phyloP scores from a whole-genome alignment of 2,329 filamentous ascomycete genomes.

The Fusarium floridanum region DNA sequence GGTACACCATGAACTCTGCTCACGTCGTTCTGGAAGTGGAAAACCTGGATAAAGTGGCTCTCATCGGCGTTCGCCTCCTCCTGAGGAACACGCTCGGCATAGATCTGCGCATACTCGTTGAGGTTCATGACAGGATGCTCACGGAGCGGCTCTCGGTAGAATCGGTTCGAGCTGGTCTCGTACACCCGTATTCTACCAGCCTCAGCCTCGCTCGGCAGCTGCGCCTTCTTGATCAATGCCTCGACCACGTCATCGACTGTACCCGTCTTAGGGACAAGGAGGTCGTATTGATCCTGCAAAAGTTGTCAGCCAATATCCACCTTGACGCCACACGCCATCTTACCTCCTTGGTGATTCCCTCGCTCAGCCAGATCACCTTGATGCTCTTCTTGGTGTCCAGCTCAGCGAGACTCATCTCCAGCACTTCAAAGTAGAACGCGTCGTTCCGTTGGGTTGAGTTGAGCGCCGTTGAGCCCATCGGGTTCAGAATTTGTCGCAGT shows the following conservation, averaged over 20 bases:
- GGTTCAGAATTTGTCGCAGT: conserved; percentile 83
- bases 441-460: conserved; percentile 80
- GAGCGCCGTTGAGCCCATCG: conserved; percentile 75
- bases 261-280: conserved; percentile 90
- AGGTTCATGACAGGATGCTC: conserved; percentile 83
- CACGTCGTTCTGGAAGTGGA: conserved; percentile 93
- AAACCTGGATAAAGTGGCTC: conserved; percentile 77
- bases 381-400: conserved; percentile 92
- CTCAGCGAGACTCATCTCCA: conserved; percentile 95
- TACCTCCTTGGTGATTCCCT: conserved; percentile 92
- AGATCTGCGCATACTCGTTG: conserved; percentile 86
- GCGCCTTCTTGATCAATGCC: conserved; percentile 82
- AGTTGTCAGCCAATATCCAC: conserved; percentile 7
- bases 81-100: conserved; percentile 84
- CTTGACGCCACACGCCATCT: conserved; percentile 42
- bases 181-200: conserved; percentile 82
- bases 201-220: conserved; percentile 79
- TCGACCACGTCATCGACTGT: conserved; percentile 82
- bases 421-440: conserved; percentile 88
- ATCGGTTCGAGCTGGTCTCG: conserved; percentile 85
- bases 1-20: conserved; percentile 88
- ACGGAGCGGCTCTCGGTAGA: conserved; percentile 80
- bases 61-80: conserved; percentile 73
- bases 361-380: conserved; percentile 86
- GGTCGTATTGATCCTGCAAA: conserved; percentile 77